Evolutionary conservation across 2,329 filamentous ascomycete genomes (phyloP).

Genomic region (Thermochaetoides dissita): DNA sequence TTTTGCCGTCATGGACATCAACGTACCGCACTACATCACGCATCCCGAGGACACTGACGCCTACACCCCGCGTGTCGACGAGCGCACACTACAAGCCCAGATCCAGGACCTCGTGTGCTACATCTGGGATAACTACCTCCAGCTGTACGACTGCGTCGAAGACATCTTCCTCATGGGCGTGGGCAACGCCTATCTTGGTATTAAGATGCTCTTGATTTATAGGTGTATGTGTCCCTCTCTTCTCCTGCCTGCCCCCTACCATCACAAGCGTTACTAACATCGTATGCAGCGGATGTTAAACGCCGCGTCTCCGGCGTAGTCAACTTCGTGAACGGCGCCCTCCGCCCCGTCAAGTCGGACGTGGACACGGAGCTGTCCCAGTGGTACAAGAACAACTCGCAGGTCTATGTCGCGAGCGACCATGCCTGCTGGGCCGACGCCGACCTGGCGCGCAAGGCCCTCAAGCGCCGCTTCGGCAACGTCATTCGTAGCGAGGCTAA

Average conservation of each 20-base stretch:
- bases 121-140: constrained; percentile 94
- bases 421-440: constrained; percentile 64
- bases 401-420: constrained; percentile 60
- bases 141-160: constrained; percentile 55
- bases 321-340: constrained; percentile 64
- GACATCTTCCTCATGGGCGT: constrained; percentile 78
- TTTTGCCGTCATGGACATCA: constrained; percentile 82
- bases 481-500: constrained; percentile 37
- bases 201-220: constrained; percentile 67
- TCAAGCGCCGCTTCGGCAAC: constrained; percentile 45
- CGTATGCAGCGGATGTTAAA: constrained; percentile 41
- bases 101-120: constrained; percentile 67
- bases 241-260: constrained; percentile 5
- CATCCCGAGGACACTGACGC: constrained; percentile 42
- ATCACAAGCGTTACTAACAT: background rate
- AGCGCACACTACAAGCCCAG: constrained; percentile 39
- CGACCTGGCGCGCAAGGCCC: constrained; percentile 43
- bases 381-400: constrained; percentile 77
- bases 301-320: constrained; percentile 56
- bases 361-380: constrained; percentile 54
- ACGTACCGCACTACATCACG: constrained; percentile 67
- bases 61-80: constrained; percentile 30
- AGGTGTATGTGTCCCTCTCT: constrained; percentile 39
- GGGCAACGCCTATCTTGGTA: constrained; percentile 74
- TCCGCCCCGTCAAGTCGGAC: constrained; percentile 69